Percentiles rank a stretch among this genome's conserved stretches.
phyloP scores from a whole-genome alignment of 1,284 basidiomycete genomes.

The Abortiporus biennis region DNA sequence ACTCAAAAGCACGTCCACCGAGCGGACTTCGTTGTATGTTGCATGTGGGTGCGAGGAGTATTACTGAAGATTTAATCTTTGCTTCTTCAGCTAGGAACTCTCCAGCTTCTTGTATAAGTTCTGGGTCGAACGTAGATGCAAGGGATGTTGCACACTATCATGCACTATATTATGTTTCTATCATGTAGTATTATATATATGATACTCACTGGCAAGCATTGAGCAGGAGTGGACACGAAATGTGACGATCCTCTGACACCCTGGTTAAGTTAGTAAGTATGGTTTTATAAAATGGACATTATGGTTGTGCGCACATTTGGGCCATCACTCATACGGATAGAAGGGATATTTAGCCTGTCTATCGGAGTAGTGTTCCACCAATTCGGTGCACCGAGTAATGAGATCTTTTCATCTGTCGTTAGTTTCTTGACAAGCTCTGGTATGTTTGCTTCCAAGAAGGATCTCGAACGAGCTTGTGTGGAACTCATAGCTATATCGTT shows the following conservation, averaged over 20 bases:
- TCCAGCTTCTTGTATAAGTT: constrained; percentile 48
- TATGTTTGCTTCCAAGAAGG: constrained; percentile 50
- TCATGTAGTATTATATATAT: neutral
- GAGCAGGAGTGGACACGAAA: constrained; percentile 40
- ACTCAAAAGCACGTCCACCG: constrained; percentile 63
- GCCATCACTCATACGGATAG: constrained; percentile 61
- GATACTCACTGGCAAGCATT: constrained; percentile 25
- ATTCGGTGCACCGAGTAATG: constrained; percentile 56
- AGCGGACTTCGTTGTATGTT: constrained; percentile 63
- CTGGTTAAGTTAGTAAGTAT: constrained; percentile 21
- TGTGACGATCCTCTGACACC: constrained; percentile 65
- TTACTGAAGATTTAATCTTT: constrained; percentile 55
- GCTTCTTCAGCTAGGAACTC: constrained; percentile 54
- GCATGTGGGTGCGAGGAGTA: constrained; percentile 63
- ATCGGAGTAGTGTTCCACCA: constrained; percentile 68
- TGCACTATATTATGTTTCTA: neutral
- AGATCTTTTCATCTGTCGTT: constrained; percentile 57
- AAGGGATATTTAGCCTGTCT: constrained; percentile 51
- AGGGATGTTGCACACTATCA: constrained; percentile 63
- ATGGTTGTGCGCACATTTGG: constrained; percentile 41
- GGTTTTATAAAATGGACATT: neutral
- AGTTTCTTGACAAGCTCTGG: constrained; percentile 47
- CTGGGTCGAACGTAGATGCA: constrained; percentile 57
- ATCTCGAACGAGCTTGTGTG: constrained; percentile 20
- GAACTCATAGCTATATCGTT: neutral